phyloP scores from a whole-genome alignment of 2,329 filamentous ascomycete species.

The Madurella mycetomatis region DNA sequence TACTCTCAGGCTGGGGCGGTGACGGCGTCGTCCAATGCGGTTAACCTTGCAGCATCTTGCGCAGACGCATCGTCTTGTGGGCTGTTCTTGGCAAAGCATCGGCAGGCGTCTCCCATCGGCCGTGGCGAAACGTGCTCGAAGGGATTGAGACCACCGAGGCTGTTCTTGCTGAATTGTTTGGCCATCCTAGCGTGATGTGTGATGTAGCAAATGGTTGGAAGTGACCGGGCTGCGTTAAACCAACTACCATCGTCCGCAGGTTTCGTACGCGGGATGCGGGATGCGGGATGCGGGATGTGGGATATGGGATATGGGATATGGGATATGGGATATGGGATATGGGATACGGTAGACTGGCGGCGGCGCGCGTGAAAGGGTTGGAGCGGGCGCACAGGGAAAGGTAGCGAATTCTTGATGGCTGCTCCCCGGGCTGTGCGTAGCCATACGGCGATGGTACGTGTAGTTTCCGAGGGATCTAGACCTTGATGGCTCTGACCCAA shows the following conservation, averaged over 20 bases:
- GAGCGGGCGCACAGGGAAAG: background rate
- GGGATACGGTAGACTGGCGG: background rate
- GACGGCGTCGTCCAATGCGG: conserved; percentile 6
- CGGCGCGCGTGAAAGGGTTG: background rate
- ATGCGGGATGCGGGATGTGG: background rate
- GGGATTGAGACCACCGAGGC: no score
- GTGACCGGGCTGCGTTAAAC: background rate
- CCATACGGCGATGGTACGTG: no score
- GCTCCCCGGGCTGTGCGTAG: background rate
- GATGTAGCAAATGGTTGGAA: background rate
- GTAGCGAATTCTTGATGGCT: background rate
- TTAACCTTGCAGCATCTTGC: background rate
- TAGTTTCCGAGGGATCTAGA: background rate
- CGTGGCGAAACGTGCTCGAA: no score
- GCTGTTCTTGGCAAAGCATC: background rate
- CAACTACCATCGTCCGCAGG: background rate
- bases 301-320: background rate
- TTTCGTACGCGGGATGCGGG: no score
- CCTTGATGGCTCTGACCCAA: background rate
- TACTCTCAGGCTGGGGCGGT: conserved; percentile 6
- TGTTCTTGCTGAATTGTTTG: background rate
- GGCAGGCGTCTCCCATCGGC: background rate
- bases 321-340: background rate
- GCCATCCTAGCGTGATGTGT: background rate
- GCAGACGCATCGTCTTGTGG: background rate